Evolutionary conservation across 805 yeast species (phyloP), one percentile per base, ranked within the genome.

Genomic region (Teunomyces panamensis): DNA sequence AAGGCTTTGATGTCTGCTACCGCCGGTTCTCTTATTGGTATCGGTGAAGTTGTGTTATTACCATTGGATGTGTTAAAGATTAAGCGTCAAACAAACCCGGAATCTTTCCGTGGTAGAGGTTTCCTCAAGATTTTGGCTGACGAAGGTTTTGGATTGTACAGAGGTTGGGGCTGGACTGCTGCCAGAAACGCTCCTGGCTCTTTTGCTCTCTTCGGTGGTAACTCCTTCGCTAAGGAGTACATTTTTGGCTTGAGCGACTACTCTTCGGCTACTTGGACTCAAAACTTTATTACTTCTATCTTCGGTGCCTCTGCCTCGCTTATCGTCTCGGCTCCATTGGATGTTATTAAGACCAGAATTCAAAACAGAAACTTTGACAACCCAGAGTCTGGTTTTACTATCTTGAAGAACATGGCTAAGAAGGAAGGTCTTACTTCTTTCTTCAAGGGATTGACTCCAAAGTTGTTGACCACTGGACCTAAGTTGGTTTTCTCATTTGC

Each of bases 121-220:
- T 91, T 94, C 73, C 51, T 91, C 56, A 86, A 80, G 69, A 89
- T 94, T 62, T 65, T 94, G 51, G 63, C 76, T 47, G 99, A 94
- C 65, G 99, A 94, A 73, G 98, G 99, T 14, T 78, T 89, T 50
- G 89, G 94, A 20, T 77, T 94, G 58, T 94, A 94, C 75, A 80
- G 97, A 67, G 99, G 99, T 56, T 91, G 97, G 96, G 98, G 97
- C 49, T 94, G 99, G 99, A 94, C 99, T 50, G 96, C 96, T 58
- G 99, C 99, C 39, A 86, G 99, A 81, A 94, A 94, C 67, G 97
- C 98, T 2, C 99, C 99, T 33, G 99, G 99, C 50, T 89, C 97
- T 2, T 94, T 94, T 64, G 96, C 98, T 13, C 77, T 94, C 49
- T 94, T 94, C 58, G 99, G 99, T 58, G 99, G 98, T 73, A 90